phyloP scores from a whole-genome alignment of 129 eudicot genomes.

The Arctium minus region DNA sequence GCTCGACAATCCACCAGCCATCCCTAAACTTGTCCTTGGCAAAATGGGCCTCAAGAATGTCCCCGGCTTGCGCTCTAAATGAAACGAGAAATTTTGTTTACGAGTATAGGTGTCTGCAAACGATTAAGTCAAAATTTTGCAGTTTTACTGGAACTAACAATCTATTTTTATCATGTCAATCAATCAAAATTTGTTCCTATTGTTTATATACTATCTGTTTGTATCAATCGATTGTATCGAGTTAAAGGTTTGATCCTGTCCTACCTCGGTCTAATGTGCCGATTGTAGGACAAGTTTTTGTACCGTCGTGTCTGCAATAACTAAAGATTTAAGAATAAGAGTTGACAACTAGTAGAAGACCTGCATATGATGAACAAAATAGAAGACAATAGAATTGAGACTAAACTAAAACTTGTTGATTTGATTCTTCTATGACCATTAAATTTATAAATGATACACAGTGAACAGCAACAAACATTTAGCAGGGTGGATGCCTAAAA shows the following conservation, averaged over 20 bases:
- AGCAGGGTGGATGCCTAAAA: slow-evolving; percentile 25
- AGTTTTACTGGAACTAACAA: background rate
- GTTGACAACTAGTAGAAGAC: too few species aligned
- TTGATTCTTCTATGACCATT: background rate
- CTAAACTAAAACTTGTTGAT: background rate
- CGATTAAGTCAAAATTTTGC: background rate
- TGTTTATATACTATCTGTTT: background rate
- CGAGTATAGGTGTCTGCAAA: background rate
- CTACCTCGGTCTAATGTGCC: too few species aligned
- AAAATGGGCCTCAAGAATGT: slow-evolving; percentile 87
- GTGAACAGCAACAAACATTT: slow-evolving; percentile 15
- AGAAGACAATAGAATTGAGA: background rate
- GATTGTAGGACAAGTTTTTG: too few species aligned
- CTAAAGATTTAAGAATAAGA: too few species aligned
- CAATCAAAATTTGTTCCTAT: slow-evolving; percentile 1
- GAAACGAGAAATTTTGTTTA: slow-evolving; percentile 14
- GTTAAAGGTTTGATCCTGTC: too few species aligned
- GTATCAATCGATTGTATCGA: background rate
- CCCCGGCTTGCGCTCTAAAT: slow-evolving; percentile 84
- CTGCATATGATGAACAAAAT: too few species aligned
- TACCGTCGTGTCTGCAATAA: too few species aligned
- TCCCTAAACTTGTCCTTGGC: slow-evolving; percentile 69
- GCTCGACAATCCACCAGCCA: slow-evolving; percentile 85
- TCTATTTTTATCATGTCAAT: background rate
- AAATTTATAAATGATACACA: background rate